These are phyloP conservation scores for Patellifolia procumbens DNA, from an alignment of 179 eudicot genomes.

Conservation along the genomic window DNA sequence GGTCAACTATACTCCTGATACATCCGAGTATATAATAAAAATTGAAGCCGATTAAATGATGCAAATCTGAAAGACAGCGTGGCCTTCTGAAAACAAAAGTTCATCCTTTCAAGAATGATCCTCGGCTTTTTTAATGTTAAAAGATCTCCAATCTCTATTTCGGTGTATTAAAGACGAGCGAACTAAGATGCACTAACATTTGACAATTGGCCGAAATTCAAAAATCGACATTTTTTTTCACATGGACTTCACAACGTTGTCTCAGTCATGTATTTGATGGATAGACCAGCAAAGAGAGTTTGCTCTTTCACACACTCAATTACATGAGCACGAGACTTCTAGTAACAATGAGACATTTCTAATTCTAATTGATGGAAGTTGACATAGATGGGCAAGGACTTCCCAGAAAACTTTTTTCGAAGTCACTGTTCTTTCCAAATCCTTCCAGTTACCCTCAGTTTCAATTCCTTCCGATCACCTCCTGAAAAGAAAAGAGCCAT, in stretches of 20 bases:
- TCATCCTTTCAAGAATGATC: too few species aligned
- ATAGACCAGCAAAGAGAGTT: constrained; percentile 46
- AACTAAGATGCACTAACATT: neutral
- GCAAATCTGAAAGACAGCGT: too few species aligned
- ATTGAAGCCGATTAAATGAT: too few species aligned
- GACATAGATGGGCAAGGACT: neutral
- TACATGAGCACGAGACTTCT: constrained; percentile 26
- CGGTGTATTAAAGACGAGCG: too few species aligned
- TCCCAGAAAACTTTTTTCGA: neutral
- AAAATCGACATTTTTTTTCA: constrained; percentile 1
- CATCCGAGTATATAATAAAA: too few species aligned
- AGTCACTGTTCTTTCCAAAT: constrained; percentile 43
- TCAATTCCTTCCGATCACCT: constrained; percentile 43
- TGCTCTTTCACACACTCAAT: constrained; percentile 27
- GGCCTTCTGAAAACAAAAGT: too few species aligned
- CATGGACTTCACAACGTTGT: constrained; percentile 7
- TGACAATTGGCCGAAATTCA: neutral
- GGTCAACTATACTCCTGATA: too few species aligned
- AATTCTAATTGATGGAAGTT: constrained; percentile 11
- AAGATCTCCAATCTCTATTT: neutral
- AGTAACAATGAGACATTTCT: neutral
- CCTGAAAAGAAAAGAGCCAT: constrained; percentile 54
- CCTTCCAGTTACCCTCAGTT: constrained; percentile 43
- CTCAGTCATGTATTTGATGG: constrained; percentile 29
- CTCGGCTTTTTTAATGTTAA: too few species aligned